Conservation (phyloP, 1,139 yeast species). For the Taphrina wiesneri region DNA sequence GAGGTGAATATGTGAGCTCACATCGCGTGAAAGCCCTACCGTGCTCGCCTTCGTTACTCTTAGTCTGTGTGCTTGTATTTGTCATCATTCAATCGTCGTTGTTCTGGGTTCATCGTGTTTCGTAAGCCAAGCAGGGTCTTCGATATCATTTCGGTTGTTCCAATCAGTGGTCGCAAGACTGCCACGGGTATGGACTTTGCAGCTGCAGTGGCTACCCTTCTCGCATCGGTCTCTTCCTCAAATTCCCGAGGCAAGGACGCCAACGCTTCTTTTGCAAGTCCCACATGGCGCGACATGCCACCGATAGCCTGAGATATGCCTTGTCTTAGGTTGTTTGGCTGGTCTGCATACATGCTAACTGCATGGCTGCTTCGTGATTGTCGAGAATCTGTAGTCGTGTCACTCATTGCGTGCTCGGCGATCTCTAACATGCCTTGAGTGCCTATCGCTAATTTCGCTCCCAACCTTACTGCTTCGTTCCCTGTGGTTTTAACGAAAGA, state of each 20-base stretch:
- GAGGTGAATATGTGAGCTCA: too few species aligned
- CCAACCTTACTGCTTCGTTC: slow-evolving; percentile 75
- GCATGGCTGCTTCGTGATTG: slow-evolving; percentile 43
- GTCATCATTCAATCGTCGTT: slow-evolving; percentile 54
- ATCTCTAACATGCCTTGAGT: slow-evolving; percentile 79
- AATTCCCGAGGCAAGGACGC: slow-evolving; percentile 61
- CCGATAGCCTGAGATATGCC: slow-evolving; percentile 73
- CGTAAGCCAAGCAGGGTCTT: slow-evolving; percentile 80
- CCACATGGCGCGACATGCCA: slow-evolving; percentile 68
- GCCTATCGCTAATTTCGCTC: slow-evolving; percentile 84
- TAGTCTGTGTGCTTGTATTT: slow-evolving; percentile 31
- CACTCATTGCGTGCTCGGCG: slow-evolving; percentile 70
- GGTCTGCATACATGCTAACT: slow-evolving; percentile 80
- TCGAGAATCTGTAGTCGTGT: slow-evolving; percentile 14
- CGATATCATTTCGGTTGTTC: slow-evolving; percentile 87
- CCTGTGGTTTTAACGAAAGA: slow-evolving; percentile 80
- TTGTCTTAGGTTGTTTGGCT: slow-evolving; percentile 68
- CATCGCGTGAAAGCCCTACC: too few species aligned
- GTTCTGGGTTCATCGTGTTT: slow-evolving; percentile 72
- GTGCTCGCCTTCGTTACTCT: not conserved
- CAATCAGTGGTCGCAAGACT: slow-evolving; percentile 80
- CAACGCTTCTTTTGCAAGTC: slow-evolving; percentile 66
- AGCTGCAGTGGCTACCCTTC: slow-evolving; percentile 66
- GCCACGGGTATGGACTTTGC: slow-evolving; percentile 79
- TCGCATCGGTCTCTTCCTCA: slow-evolving; percentile 62